A percentile compares a stretch with the other conserved stretches of the same genome.
Evolutionary conservation across 2,329 filamentous ascomycete species (phyloP).

Genomic region (Nigrospora osmanthi): DNA sequence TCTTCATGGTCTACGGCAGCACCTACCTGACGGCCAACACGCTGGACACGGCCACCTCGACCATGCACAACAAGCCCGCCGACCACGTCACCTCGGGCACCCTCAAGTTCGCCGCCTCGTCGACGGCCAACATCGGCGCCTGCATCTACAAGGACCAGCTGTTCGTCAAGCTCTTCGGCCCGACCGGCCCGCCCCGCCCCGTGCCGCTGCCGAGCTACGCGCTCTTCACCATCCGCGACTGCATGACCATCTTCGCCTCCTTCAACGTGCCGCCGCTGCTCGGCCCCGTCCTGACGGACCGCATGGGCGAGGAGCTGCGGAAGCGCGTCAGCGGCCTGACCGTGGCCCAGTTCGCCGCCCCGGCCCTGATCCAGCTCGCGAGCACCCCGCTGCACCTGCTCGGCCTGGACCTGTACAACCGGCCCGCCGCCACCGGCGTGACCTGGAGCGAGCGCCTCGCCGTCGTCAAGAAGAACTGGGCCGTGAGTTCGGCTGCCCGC

Average conservation of each 20-base stretch:
- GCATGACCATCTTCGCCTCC: constrained; percentile 80
- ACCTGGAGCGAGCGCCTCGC: constrained; percentile 53
- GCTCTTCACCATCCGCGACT: constrained; percentile 77
- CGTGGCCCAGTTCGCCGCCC: constrained; percentile 71
- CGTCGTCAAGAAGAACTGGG: constrained; percentile 68
- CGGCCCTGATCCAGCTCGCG: constrained; percentile 69
- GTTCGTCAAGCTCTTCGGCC: constrained; percentile 77
- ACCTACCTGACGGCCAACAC: constrained; percentile 87
- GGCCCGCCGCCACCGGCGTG: constrained; percentile 32
- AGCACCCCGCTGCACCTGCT: constrained; percentile 81
- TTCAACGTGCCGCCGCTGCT: constrained; percentile 84
- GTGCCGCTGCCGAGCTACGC: constrained; percentile 66
- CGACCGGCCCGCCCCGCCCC: constrained; percentile 38
- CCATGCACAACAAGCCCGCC: constrained; percentile 47
- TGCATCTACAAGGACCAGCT: constrained; percentile 86
- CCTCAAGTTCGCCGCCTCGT: constrained; percentile 74
- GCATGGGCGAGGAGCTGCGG: constrained; percentile 44
- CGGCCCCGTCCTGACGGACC: constrained; percentile 57
- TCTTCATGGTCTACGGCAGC: constrained; percentile 71
- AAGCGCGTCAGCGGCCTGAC: constrained; percentile 44
- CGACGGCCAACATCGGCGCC: constrained; percentile 73
- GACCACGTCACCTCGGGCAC: constrained; percentile 63
- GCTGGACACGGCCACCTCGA: constrained; percentile 73
- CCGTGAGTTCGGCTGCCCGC: constrained; percentile 62
- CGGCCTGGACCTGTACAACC: constrained; percentile 81